Evolutionary conservation across 768 basidiomycete species (phyloP), one percentile per base, ranked within the genome.

Genomic region (Postia placenta): DNA sequence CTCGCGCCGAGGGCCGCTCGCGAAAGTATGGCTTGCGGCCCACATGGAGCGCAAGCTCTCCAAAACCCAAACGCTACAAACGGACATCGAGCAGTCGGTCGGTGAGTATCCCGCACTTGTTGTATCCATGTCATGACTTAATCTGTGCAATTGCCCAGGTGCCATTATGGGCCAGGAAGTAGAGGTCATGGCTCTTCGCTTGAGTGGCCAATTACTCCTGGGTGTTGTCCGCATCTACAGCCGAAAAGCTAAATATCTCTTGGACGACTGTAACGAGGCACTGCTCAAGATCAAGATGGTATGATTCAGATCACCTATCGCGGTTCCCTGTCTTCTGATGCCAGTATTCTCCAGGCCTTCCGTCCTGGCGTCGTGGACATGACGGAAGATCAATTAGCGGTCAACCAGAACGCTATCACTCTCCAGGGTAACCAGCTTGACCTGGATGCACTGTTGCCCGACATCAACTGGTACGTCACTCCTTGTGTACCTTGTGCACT

Each of bases 31-130:
- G 96, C 85, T 99, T 47, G 94, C 95, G 36, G 95, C 96, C 1
- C 95, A 97, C 75, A 93, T 95, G 84, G 93, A 97, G 69, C 83
- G 92, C 61, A 97, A 97, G 73, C 83, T 99, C 60, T 92, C 90
- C 58, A 99, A 98, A 69, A 83, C 86, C 23, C 92, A 95, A 66
- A 92, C 95, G 1, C 71, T 96, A 2, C 89, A 93, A 62, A 94
- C 94, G 0, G 91, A 96, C 67, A 96, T 99, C 46, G 92, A 87
- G 56, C 83, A 97, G 64, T 88, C 90, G 47, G 92, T 95, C 57
- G 90, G 91, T 85, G 56, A 56, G 85, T 72, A 47, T 53, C 15
- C 4, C 39, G 11, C n/a, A 30, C 12, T 6, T 17, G 27, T 48
- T 42, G 23, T 14, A 26, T n/a, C 5, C 11, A 14, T n/a, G 2